phyloP scores from a whole-genome alignment of 352 stramenopile genomes.

The Globisporangium solare region DNA sequence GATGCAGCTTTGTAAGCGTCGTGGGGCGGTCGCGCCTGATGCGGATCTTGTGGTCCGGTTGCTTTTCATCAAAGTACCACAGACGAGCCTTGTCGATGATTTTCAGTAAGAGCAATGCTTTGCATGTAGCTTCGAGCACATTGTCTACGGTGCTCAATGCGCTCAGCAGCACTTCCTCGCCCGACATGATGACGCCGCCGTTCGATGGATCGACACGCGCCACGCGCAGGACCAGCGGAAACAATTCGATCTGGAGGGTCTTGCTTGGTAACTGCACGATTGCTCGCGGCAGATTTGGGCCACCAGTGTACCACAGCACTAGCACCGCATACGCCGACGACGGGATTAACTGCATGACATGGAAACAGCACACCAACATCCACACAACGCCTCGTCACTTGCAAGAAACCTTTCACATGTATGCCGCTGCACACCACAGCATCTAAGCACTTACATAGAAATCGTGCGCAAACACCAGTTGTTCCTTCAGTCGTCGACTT shows the following conservation, averaged over 20 bases:
- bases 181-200: constrained; percentile 69
- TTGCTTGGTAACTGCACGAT: constrained; percentile 39
- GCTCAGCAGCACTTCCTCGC: constrained; percentile 75
- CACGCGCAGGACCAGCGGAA: constrained; percentile 74
- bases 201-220: constrained; percentile 63
- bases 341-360: constrained; percentile 51
- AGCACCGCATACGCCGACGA: constrained; percentile 59
- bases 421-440: neutral
- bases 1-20: constrained; percentile 53
- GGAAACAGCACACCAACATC: neutral
- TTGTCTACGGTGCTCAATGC: constrained; percentile 51
- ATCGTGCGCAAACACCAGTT: constrained; percentile 62
- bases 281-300: constrained; percentile 54
- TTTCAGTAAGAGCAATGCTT: constrained; percentile 69
- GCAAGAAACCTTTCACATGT: neutral
- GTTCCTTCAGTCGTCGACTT: constrained; percentile 66
- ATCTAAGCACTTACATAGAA: constrained; percentile 62
- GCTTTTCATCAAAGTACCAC: constrained; percentile 79
- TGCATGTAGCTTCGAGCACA: constrained; percentile 68
- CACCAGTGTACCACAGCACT: constrained; percentile 76
- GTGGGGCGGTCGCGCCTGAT: constrained; percentile 38
- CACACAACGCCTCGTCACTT: neutral
- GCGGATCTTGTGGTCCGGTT: constrained; percentile 64
- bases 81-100: constrained; percentile 64
- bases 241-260: constrained; percentile 65